These are phyloP conservation scores for Pseudozyma flocculosa DNA, from an alignment of 1,284 basidiomycete genomes.

Conservation along the genomic window DNA sequence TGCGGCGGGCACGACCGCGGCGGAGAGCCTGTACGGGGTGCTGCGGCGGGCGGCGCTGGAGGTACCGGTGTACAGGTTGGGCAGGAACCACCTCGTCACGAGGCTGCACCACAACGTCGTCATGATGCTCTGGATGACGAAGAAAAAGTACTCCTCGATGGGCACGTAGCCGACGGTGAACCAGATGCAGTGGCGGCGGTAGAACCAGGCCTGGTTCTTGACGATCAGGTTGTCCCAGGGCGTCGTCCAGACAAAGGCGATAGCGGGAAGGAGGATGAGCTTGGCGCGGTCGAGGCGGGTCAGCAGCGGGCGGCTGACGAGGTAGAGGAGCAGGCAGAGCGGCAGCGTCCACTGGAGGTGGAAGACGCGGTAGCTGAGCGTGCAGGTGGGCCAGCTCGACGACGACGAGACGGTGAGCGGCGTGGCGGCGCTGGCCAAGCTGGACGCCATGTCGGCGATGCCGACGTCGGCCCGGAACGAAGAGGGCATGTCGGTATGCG, in stretches of 20 bases:
- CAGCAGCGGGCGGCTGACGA: conserved; percentile 38
- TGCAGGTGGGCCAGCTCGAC: conserved; percentile 31
- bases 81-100: conserved; percentile 42
- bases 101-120: conserved; percentile 45
- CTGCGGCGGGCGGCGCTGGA: no score
- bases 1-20: not conserved
- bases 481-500: no score
- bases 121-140: conserved; percentile 50
- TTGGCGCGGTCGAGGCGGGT: conserved; percentile 45
- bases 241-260: conserved; percentile 52
- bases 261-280: conserved; percentile 41
- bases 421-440: no score
- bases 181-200: conserved; percentile 45
- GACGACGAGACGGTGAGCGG: conserved; percentile 1
- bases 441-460: no score
- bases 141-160: conserved; percentile 53
- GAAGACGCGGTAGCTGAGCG: conserved; percentile 43
- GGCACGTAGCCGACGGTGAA: conserved; percentile 46
- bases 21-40: not conserved
- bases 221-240: conserved; percentile 52
- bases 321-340: conserved; percentile 29
- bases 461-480: no score
- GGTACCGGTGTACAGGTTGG: conserved; percentile 18
- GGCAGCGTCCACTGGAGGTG: conserved; percentile 47
- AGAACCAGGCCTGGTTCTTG: conserved; percentile 45